Evolutionary conservation across 768 basidiomycete genomes (phyloP).

Genomic region (Kwoniella sp.): DNA sequence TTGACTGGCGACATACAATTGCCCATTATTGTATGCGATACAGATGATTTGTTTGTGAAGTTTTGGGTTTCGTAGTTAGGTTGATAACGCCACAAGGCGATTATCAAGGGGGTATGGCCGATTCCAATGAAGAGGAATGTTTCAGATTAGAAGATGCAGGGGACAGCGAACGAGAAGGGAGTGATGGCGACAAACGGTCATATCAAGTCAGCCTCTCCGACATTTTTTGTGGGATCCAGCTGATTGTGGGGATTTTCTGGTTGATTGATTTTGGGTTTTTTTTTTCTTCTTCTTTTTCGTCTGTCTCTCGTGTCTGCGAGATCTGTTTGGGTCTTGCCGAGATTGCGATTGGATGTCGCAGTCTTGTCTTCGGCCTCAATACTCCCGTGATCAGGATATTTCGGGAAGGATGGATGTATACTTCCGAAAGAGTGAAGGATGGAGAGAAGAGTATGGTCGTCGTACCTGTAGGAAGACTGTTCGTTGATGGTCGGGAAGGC

Average conservation of each 20-base stretch:
- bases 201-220: background rate
- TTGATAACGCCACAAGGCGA: background rate
- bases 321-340: too few relatives aligned
- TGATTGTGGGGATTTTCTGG: too few relatives aligned
- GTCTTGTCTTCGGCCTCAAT: background rate
- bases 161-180: background rate
- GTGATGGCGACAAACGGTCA: background rate
- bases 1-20: slow-evolving; percentile 20
- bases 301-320: too few relatives aligned
- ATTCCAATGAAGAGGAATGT: background rate
- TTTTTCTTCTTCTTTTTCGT: background rate
- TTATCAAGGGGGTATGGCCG: background rate
- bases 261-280: background rate
- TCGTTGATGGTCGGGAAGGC: background rate
- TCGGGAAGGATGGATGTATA: background rate
- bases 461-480: background rate
- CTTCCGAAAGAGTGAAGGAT: background rate
- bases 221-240: background rate
- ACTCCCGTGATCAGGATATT: background rate
- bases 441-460: background rate
- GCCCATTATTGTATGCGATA: slow-evolving; percentile 7
- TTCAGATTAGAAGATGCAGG: background rate
- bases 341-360: background rate
- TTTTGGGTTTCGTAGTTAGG: background rate
- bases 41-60: background rate